phyloP scores from a whole-genome alignment of 2,329 filamentous ascomycete species.

The Claviceps arundinis region DNA sequence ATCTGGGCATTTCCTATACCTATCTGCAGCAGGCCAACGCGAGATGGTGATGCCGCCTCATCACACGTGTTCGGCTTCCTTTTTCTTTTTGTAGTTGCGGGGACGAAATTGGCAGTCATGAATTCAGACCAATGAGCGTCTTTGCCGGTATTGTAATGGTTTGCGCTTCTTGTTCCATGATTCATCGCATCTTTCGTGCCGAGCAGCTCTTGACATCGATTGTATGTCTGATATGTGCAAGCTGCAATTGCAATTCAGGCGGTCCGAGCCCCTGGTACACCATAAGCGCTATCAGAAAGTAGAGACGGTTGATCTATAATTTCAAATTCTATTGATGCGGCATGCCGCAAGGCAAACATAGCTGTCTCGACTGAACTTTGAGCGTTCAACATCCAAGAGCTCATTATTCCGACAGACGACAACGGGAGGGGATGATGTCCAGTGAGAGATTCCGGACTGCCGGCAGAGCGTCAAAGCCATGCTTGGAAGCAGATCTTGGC shows the following conservation, averaged over 20 bases:
- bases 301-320: background rate
- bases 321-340: background rate
- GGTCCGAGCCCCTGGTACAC: background rate
- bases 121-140: background rate
- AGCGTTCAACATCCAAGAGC: background rate
- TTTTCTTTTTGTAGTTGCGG: background rate
- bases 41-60: conserved; percentile 1
- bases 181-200: background rate
- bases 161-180: background rate
- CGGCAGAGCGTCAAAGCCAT: background rate
- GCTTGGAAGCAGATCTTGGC: background rate
- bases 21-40: background rate
- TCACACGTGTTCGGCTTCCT: background rate
- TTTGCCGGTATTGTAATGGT: background rate
- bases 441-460: background rate
- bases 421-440: background rate
- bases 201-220: background rate
- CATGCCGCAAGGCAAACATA: background rate
- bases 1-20: background rate
- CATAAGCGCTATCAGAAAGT: background rate
- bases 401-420: background rate
- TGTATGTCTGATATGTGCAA: background rate
- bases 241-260: background rate
- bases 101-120: background rate
- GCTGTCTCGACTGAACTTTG: background rate